Evolutionary conservation across 1,139 yeast species (phyloP).

Genomic region (Debaryomyces coudertii): DNA sequence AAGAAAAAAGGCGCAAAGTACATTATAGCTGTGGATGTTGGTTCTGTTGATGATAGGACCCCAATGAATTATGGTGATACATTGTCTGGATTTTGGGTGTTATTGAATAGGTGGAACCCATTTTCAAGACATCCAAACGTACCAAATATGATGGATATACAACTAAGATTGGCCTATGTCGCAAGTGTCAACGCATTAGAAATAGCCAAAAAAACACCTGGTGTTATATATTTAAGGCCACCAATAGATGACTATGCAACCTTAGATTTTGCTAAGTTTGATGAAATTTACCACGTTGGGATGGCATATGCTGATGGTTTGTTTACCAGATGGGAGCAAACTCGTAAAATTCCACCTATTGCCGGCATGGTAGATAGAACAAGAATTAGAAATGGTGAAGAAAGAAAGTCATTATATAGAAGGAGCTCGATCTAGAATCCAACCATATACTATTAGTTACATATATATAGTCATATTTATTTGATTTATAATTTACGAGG

Average conservation of each 20-base stretch:
- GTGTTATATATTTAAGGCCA: slow-evolving; percentile 89
- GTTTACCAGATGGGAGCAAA: slow-evolving; percentile 55
- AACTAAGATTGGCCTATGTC: slow-evolving; percentile 89
- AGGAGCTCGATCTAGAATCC: slow-evolving; percentile 59
- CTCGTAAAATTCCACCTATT: slow-evolving; percentile 61
- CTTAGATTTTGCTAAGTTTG: slow-evolving; percentile 88
- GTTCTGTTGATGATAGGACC: slow-evolving; percentile 88
- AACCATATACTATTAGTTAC: neutral
- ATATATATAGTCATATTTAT: neutral
- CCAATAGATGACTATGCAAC: slow-evolving; percentile 94
- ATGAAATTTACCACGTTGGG: slow-evolving; percentile 85
- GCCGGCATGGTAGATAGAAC: slow-evolving; percentile 51
- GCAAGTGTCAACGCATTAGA: slow-evolving; percentile 94
- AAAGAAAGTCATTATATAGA: slow-evolving; percentile 42
- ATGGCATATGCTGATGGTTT: slow-evolving; percentile 67
- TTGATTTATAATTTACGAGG: neutral
- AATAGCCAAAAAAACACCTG: slow-evolving; percentile 79
- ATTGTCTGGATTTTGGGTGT: slow-evolving; percentile 88
- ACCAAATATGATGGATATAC: slow-evolving; percentile 95
- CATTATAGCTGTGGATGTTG: slow-evolving; percentile 96
- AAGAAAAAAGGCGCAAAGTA: slow-evolving; percentile 82
- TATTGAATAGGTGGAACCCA: slow-evolving; percentile 87
- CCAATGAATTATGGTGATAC: slow-evolving; percentile 95
- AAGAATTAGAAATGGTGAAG: slow-evolving; percentile 20
- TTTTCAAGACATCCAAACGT: slow-evolving; percentile 85